Base-by-base conservation (phyloP, 257 asterid genomes). In the Anisodus acutangulus region DNA sequence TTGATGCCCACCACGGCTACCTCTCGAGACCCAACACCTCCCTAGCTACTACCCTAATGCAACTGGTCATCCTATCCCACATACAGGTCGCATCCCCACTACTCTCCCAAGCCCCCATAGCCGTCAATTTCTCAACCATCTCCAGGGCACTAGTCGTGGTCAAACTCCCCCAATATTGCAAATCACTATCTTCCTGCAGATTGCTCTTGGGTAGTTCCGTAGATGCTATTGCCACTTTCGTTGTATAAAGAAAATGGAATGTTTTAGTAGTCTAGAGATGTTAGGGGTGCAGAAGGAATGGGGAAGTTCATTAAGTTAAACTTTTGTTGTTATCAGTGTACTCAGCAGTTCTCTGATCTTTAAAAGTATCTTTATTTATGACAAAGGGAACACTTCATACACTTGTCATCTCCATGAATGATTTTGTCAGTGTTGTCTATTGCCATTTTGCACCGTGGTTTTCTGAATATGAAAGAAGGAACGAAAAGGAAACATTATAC, bases 321-420 rank as follows among this genome's bases (percentile, higher is more conserved):
- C 47, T 35, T 76, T 76, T 26, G 63, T 12, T 76, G 63, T 76
- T 76, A 49, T 53, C 8, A 26, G 81, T 76, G 47, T 26, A 31
- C 47, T 51, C 43, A 26, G 11, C 26, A 26, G 81, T 55, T 31
- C 63, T 76, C 26, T 76, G 63, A 26, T 76, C 4, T 5, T 49
- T 74, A 22, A 74, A 74, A 12, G 45, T 74, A 74, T 74, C 62
- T 49, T 74, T 22, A 22, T 51, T 74, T 26, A 51, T 26, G 64
- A 51, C 12, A 7, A 51, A 51, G 22, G 63, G 3, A 51, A 76
- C 19, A 22, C 47, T 76, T 26, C n/a, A 13, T 51, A 26, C 81
- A 13, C 13, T 76, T 76, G 13, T 76, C 64, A 51, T 76, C 63
- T 76, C 64, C 47, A 53, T 53, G 31, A 51, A 8, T 76, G 81